Evolutionary conservation across 139 green algal species (phyloP), one percentile per base, ranked within the genome.

Genomic region (Micractinium sp.): DNA sequence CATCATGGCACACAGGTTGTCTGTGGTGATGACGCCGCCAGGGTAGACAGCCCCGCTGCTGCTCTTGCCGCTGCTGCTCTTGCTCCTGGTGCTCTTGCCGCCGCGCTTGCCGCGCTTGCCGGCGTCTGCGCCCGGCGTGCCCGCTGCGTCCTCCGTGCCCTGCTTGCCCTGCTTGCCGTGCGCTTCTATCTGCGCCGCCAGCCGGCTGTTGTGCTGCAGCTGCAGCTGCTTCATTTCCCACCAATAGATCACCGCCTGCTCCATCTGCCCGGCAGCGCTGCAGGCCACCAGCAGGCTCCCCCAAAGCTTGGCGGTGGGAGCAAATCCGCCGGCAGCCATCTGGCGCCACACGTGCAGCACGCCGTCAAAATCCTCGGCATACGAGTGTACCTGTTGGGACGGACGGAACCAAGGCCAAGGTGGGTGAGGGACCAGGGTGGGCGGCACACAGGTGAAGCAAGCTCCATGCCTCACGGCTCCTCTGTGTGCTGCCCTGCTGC

Each of bases 231-330:
- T 53, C 85, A 88, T 88, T 41, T 88, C 85, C 85, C 85, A 88
- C 85, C 85, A 88, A 12, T 82, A 69, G 71, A 88, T 88, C 69
- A 16, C 77, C 7, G 90, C 90, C 36, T 82, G 90, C 79, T 94
- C 92, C 91, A 89, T 23, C 85, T 95, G 90, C 73, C 88, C 86
- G 71, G 94, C 94, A n/a, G 85, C 87, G 39, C 94, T 92, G 66
- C 93, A 95, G 7, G 94, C 93, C 35, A 92, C 47, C 27, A 96
- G 90, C n/a, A 96, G 88, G 29, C 76, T 92, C 61, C 91, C 88
- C 87, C 87, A 95, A 4, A 95, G 74, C 23, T 79, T 69, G 33
- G 86, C 75, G n/a, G 85, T 87, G 23, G 89, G 89, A 3, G 33
- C 61, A 75, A 93, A 92, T 33, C 88, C 84, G 20, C 71, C 77